Base-by-base conservation (phyloP, 345 rosid species). In the Corymbia maculata region DNA sequence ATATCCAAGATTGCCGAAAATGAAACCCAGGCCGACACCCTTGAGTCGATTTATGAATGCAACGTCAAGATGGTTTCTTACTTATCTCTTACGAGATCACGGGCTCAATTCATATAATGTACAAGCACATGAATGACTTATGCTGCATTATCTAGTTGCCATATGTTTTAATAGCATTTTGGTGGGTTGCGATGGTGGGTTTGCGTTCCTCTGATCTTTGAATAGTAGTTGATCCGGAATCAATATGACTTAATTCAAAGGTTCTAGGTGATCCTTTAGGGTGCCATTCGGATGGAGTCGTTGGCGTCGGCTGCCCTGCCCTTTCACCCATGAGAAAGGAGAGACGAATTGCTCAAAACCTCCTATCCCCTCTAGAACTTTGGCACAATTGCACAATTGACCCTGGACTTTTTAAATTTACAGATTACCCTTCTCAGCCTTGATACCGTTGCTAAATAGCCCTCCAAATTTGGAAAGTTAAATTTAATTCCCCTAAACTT, bases 11-110 rank as follows among this genome's bases (percentile, higher is more conserved):
- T 9, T 49, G 1, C 49, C 14, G 0, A 19, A 32, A 16, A 32
- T 70, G 24, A 32, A 75, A 42, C 49, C 2, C 26, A 36, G 4
- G 26, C 9, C 82, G 4, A 5, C 14, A 7, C 84, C 84, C 49
- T 9, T 0, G 7, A 42, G 28, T 42, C 8, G 8, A 75, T 42
- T 75, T 24, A 4, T 10, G 15, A 42, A 42, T 5, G 82, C 49
- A 2, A 6, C 4, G 2, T 36, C 7, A 10, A 21, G 5, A 10
- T 0, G 82, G 5, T 0, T 42, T 8, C 82, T 42, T 1, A 9
- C 49, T 75, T 10, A 2, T 19, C 49, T 1, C 19, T 4, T 2
- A 9, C 2, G 49, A 19, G 21, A 75, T 5, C 2, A 12, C 8
- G 28, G 21, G 14, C 19, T 75, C 49, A 36, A 36, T 36, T 36